A percentile compares a stretch with the other conserved stretches of the same genome.
Conservation (phyloP, 352 stramenopile species). For the Saprolegnia diclina region DNA sequence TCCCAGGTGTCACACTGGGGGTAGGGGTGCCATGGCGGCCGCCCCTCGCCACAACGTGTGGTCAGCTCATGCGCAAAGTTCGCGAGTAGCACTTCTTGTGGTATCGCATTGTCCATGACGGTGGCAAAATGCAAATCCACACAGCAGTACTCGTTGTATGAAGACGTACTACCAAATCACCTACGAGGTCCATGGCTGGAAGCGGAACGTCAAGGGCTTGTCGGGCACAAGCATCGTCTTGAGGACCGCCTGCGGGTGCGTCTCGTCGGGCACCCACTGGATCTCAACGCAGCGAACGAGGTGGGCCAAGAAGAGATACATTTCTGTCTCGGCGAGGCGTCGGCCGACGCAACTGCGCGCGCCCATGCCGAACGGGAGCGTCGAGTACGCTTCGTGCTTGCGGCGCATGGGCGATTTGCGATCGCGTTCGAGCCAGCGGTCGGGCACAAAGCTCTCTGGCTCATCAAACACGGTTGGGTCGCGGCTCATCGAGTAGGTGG, state of each 20-base stretch:
- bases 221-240: not conserved
- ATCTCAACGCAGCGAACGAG: not conserved
- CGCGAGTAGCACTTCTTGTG: no score
- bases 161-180: no score
- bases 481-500: conserved; percentile 1
- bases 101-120: no score
- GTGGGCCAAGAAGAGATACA: conserved; percentile 2
- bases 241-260: not conserved
- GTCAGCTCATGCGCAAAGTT: no score
- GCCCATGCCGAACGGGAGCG: not conserved
- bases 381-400: not conserved
- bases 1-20: no score
- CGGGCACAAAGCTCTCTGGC: not conserved
- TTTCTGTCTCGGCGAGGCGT: conserved; percentile 5
- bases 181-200: not conserved
- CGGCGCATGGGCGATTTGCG: not conserved
- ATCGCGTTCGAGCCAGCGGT: not conserved
- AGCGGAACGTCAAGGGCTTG: not conserved
- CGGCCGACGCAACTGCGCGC: not conserved
- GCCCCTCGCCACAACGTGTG: no score
- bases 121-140: no score
- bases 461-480: not conserved
- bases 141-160: no score
- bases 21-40: no score
- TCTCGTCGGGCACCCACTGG: not conserved